These are phyloP conservation scores for Jaenimonas drosophilae DNA, from an alignment of 208 protist genomes.

Conservation along the genomic window DNA sequence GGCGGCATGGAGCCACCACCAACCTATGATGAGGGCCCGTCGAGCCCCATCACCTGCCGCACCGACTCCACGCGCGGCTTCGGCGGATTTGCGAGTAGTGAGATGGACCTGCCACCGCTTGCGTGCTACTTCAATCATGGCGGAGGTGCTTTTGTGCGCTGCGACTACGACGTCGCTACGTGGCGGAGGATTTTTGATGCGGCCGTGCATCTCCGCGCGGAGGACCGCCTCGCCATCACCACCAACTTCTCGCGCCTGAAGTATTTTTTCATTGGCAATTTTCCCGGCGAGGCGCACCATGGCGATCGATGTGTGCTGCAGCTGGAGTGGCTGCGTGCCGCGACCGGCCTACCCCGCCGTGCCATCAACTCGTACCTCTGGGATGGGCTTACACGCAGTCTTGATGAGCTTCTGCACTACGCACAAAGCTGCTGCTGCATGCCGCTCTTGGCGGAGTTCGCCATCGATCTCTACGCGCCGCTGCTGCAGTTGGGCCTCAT, in stretches of 20 bases:
- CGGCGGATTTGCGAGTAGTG: too few relatives aligned
- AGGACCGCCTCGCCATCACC: slow-evolving; percentile 51
- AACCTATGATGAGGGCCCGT: too few relatives aligned
- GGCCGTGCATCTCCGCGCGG: slow-evolving; percentile 24
- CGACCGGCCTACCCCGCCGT: slow-evolving; percentile 18
- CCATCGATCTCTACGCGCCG: slow-evolving; percentile 26
- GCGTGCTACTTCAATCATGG: slow-evolving; percentile 55
- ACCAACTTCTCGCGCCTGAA: slow-evolving; percentile 32
- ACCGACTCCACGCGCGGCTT: too few relatives aligned
- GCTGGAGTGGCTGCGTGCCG: slow-evolving; percentile 41
- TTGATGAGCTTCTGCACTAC: slow-evolving; percentile 32
- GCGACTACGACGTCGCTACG: slow-evolving; percentile 51
- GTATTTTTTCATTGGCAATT: slow-evolving; percentile 38
- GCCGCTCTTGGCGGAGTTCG: slow-evolving; percentile 27
- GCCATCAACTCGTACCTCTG: slow-evolving; percentile 50
- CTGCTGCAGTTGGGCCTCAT: slow-evolving; percentile 27
- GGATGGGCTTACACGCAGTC: slow-evolving; percentile 28
- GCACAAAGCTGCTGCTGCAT: slow-evolving; percentile 39
- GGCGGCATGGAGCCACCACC: too few relatives aligned
- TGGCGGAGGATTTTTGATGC: slow-evolving; percentile 52
- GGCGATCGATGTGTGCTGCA: slow-evolving; percentile 53
- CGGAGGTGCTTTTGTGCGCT: slow-evolving; percentile 33
- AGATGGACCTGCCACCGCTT: too few relatives aligned
- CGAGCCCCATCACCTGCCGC: too few relatives aligned
- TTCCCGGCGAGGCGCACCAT: slow-evolving; percentile 11